Conservation (phyloP, 352 stramenopile genomes). For the Globisporangium irregulare region DNA sequence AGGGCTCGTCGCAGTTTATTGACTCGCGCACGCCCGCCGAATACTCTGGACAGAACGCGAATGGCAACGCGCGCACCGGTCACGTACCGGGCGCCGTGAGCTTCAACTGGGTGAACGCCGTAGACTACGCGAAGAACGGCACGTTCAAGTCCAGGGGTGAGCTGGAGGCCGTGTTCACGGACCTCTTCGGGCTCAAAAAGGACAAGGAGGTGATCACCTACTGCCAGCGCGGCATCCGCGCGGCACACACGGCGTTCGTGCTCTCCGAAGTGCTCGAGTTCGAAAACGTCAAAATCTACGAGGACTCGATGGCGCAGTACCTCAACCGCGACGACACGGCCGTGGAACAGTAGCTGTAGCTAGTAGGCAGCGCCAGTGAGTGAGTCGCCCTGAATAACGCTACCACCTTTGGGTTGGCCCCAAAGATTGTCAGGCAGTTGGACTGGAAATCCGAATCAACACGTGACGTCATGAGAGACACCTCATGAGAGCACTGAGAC, state of each 20-base stretch:
- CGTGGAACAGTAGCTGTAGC: conserved; percentile 27
- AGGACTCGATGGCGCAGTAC: conserved; percentile 80
- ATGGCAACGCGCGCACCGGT: conserved; percentile 41
- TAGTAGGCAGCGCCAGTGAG: no score
- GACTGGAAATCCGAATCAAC: no score
- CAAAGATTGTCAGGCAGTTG: no score
- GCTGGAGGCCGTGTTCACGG: conserved; percentile 43
- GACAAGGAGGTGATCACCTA: conserved; percentile 58
- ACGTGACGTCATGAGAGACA: no score
- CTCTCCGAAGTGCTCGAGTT: conserved; percentile 59
- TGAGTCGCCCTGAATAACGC: no score
- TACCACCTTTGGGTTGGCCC: no score
- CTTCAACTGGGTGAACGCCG: conserved; percentile 67
- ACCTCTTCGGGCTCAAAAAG: conserved; percentile 36
- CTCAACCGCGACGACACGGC: conserved; percentile 64
- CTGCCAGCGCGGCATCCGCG: conserved; percentile 70
- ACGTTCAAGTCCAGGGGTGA: conserved; percentile 61
- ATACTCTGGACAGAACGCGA: conserved; percentile 32
- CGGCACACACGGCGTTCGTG: conserved; percentile 65
- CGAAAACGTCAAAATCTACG: conserved; percentile 57
- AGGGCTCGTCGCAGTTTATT: conserved; percentile 28
- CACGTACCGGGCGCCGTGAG: conserved; percentile 68
- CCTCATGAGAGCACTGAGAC: no score
- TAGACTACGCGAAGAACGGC: conserved; percentile 44
- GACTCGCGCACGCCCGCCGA: conserved; percentile 38